A percentile compares a stretch with the other conserved stretches of the same genome.
phyloP scores from a whole-genome alignment of 768 basidiomycete species.

The Hysterangium stoloniferum region DNA sequence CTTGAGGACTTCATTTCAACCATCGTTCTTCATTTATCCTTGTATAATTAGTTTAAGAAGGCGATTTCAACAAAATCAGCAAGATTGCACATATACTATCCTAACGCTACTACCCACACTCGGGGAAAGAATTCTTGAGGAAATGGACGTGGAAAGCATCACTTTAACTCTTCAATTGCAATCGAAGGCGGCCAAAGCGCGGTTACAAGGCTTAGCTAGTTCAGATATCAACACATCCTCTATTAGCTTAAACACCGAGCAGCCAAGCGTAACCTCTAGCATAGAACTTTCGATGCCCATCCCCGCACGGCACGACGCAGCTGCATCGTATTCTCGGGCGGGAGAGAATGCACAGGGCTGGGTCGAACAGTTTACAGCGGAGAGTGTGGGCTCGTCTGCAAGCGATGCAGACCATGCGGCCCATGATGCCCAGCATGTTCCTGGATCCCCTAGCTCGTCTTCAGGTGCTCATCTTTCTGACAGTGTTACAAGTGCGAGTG shows the following conservation, averaged over 20 bases:
- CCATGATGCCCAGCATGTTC: not conserved
- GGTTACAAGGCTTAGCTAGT: slow-evolving; percentile 4
- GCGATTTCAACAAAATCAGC: slow-evolving; percentile 69
- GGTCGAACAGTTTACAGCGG: slow-evolving; percentile 31
- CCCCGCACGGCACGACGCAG: slow-evolving; percentile 26
- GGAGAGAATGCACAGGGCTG: slow-evolving; percentile 34
- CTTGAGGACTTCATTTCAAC: not conserved
- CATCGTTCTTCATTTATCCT: not conserved
- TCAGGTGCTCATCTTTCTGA: slow-evolving; percentile 14
- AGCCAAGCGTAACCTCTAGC: slow-evolving; percentile 29
- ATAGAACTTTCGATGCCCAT: slow-evolving; percentile 25
- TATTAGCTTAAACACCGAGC: slow-evolving; percentile 14
- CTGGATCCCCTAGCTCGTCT: slow-evolving; percentile 12
- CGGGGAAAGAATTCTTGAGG: slow-evolving; percentile 16
- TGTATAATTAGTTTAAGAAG: slow-evolving; percentile 49
- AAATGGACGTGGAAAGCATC: slow-evolving; percentile 53
- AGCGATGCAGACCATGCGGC: not conserved
- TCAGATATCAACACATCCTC: slow-evolving; percentile 12
- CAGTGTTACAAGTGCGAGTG: slow-evolving; percentile 17
- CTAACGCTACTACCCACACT: slow-evolving; percentile 39
- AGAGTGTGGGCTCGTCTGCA: slow-evolving; percentile 1
- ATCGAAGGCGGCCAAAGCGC: slow-evolving; percentile 29
- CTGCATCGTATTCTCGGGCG: slow-evolving; percentile 26
- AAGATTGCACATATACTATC: slow-evolving; percentile 69
- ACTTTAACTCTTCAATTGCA: slow-evolving; percentile 47